phyloP scores from a whole-genome alignment of 2,329 filamentous ascomycete species.

The Falciphora oryzae region DNA sequence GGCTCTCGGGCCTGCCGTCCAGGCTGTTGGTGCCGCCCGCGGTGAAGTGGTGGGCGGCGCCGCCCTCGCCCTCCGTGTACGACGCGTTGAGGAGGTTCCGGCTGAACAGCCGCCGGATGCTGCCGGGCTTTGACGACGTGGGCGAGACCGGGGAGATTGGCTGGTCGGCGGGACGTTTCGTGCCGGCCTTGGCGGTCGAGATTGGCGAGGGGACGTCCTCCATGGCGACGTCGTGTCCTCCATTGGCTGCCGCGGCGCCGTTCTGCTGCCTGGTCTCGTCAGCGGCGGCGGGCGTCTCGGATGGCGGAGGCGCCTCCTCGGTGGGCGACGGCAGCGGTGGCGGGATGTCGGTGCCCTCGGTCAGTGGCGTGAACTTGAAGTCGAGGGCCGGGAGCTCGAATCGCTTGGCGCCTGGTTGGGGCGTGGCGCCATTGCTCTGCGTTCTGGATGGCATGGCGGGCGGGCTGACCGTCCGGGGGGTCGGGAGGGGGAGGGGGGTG shows the following conservation, averaged over 20 bases:
- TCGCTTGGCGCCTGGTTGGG: conserved; percentile 19
- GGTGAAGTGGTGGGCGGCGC: conserved; percentile 14
- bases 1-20: conserved; percentile 41
- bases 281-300: conserved; percentile 34
- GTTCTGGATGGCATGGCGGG: conserved; percentile 23
- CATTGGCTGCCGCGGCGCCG: conserved; percentile 29
- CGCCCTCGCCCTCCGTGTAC: conserved; percentile 43
- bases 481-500: not conserved
- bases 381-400: conserved; percentile 55
- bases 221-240: conserved; percentile 30
- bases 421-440: conserved; percentile 15
- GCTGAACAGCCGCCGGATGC: conserved; percentile 53
- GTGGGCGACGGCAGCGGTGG: conserved; percentile 51
- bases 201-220: conserved; percentile 10
- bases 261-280: conserved; percentile 18
- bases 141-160: conserved; percentile 47
- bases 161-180: conserved; percentile 43
- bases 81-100: conserved; percentile 48
- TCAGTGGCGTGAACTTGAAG: conserved; percentile 53
- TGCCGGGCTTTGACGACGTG: conserved; percentile 47
- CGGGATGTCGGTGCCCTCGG: conserved; percentile 56
- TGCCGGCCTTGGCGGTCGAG: conserved; percentile 28
- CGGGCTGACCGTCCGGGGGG: not conserved
- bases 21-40: conserved; percentile 22
- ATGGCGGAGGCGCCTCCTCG: conserved; percentile 39